phyloP scores from a whole-genome alignment of 2,329 filamentous ascomycete species.

The Cladosporium sphaerospermum region DNA sequence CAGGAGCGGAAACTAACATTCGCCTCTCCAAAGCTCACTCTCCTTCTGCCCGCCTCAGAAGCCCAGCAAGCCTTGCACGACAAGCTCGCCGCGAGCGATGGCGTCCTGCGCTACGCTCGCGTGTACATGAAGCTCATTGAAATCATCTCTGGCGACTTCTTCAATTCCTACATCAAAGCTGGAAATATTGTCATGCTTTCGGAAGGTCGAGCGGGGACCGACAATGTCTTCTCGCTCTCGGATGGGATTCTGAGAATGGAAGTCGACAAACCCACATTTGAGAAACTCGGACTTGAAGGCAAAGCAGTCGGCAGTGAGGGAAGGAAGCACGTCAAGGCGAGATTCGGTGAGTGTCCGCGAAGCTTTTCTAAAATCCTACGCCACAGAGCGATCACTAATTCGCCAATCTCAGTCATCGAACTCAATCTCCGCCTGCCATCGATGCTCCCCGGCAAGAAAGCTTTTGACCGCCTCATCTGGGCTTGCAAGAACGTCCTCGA shows the following conservation, averaged over 20 bases:
- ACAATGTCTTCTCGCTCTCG: slow-evolving; percentile 65
- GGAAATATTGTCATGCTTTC: slow-evolving; percentile 80
- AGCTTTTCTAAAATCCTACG: slow-evolving; percentile 1
- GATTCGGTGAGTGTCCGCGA: slow-evolving; percentile 59
- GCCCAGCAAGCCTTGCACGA: not conserved
- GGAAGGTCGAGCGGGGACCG: slow-evolving; percentile 62
- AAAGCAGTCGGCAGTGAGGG: slow-evolving; percentile 55
- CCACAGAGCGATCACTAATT: not conserved
- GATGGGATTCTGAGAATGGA: slow-evolving; percentile 71
- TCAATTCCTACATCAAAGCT: slow-evolving; percentile 76
- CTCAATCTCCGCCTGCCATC: slow-evolving; percentile 65
- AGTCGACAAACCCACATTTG: slow-evolving; percentile 74
- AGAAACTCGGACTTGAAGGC: slow-evolving; percentile 73
- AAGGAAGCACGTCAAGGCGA: slow-evolving; percentile 59
- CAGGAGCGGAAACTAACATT: not conserved
- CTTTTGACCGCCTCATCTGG: slow-evolving; percentile 70
- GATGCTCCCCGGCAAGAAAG: slow-evolving; percentile 79
- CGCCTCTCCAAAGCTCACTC: slow-evolving; percentile 48
- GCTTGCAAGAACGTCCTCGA: slow-evolving; percentile 73
- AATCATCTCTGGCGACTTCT: slow-evolving; percentile 68
- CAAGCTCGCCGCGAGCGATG: slow-evolving; percentile 14
- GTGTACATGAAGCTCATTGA: slow-evolving; percentile 68
- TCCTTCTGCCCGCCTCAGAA: slow-evolving; percentile 57
- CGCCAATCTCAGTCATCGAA: slow-evolving; percentile 56
- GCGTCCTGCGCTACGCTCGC: slow-evolving; percentile 52